Evolutionary conservation across 2,329 filamentous ascomycete species (phyloP).

Genomic region (Arachnopeziza araneosa): DNA sequence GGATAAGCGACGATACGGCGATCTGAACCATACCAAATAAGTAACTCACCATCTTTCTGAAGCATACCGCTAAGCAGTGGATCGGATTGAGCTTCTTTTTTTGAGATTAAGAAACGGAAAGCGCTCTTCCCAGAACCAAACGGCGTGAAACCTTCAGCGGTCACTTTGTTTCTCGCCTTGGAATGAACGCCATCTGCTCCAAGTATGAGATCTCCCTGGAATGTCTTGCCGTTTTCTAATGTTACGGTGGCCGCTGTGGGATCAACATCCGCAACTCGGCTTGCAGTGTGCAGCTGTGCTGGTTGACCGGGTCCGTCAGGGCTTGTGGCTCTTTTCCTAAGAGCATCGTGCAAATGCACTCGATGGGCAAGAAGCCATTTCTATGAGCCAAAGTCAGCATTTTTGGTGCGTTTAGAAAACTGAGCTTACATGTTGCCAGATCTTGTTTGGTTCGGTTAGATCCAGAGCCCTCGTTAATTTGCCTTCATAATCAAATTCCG

Average conservation of each 20-base stretch:
- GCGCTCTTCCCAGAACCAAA: slow-evolving; percentile 19
- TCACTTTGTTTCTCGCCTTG: slow-evolving; percentile 6
- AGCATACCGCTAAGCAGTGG: slow-evolving; percentile 32
- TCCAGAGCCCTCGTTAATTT: slow-evolving; percentile 30
- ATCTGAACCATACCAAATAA: slow-evolving; percentile 38
- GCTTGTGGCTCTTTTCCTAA: slow-evolving; percentile 43
- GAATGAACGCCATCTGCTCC: slow-evolving; percentile 49
- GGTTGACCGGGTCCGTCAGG: slow-evolving; percentile 31
- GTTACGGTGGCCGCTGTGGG: slow-evolving; percentile 35
- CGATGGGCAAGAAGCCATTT: slow-evolving; percentile 50
- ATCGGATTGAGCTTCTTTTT: slow-evolving; percentile 28
- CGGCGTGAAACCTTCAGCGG: slow-evolving; percentile 18
- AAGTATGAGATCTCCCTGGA: slow-evolving; percentile 44
- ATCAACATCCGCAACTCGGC: slow-evolving; percentile 40
- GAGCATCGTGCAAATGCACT: slow-evolving; percentile 44
- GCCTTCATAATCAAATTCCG: slow-evolving; percentile 30
- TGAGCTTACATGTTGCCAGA: slow-evolving; percentile 39
- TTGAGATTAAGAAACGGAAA: slow-evolving; percentile 22
- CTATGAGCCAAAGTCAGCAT: not conserved
- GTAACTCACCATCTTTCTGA: slow-evolving; percentile 27
- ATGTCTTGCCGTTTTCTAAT: slow-evolving; percentile 39
- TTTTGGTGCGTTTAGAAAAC: not conserved
- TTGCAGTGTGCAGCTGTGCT: slow-evolving; percentile 37
- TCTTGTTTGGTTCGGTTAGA: slow-evolving; percentile 32
- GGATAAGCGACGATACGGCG: slow-evolving; percentile 44